Conservation (phyloP, 1,284 basidiomycete species). For the Trametes sp. region DNA sequence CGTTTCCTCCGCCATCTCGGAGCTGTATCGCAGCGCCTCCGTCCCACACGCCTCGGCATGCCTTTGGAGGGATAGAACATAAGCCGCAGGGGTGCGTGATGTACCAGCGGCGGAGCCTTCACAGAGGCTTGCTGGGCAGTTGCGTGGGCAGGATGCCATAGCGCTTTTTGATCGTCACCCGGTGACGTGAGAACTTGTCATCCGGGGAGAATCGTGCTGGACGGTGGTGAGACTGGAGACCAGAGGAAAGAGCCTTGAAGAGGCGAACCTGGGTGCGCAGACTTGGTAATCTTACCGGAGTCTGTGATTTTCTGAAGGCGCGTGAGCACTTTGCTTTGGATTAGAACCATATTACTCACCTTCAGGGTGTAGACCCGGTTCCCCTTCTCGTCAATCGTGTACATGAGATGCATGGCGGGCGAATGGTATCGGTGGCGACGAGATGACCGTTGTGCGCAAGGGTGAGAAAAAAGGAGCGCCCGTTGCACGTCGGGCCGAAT, state of each 20-base stretch:
- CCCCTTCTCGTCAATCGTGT: constrained; percentile 82
- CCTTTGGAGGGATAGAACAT: neutral
- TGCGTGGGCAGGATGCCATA: constrained; percentile 88
- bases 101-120: constrained; percentile 30
- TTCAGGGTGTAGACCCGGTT: constrained; percentile 91
- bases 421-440: constrained; percentile 8
- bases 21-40: neutral
- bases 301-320: constrained; percentile 79
- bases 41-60: neutral
- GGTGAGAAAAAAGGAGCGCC: constrained; percentile 21
- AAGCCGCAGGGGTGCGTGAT: neutral
- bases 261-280: constrained; percentile 88
- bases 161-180: constrained; percentile 94
- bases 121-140: constrained; percentile 88
- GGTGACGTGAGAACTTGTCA: constrained; percentile 96
- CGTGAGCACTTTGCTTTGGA: neutral
- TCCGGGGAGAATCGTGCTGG: constrained; percentile 97
- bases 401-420: constrained; percentile 91
- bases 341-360: constrained; percentile 51
- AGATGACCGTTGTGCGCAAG: constrained; percentile 22
- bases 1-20: neutral
- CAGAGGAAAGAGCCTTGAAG: constrained; percentile 4
- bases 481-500: neutral
- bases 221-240: constrained; percentile 14
- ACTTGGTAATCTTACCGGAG: constrained; percentile 86